Conservation (phyloP, 164 flowering plant species). For the Taxillus chinensis region DNA sequence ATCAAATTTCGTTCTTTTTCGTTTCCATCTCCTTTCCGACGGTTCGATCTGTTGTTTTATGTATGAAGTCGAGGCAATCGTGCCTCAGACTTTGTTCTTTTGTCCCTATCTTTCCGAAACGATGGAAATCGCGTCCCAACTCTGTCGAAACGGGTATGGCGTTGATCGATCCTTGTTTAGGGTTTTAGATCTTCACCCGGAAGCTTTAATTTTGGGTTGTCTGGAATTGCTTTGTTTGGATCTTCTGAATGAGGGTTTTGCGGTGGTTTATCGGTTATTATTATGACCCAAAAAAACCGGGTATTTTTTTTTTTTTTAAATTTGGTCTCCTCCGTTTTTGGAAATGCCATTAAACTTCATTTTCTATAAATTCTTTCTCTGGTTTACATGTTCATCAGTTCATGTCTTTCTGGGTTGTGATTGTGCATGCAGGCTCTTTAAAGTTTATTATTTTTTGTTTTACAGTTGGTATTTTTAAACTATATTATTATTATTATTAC, state of each 20-base stretch:
- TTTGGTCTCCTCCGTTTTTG: no score
- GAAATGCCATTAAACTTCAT: background rate
- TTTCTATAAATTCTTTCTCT: background rate
- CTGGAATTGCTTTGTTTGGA: background rate
- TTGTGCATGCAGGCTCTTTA: background rate
- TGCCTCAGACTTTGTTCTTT: background rate
- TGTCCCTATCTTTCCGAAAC: background rate
- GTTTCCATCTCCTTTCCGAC: background rate
- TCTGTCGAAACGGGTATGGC: background rate
- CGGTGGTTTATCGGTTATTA: conserved; percentile 10
- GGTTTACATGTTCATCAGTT: background rate
- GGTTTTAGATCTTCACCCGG: conserved; percentile 15
- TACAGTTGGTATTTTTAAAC: background rate
- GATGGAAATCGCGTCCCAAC: background rate
- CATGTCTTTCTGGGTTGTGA: background rate
- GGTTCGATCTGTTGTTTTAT: conserved; percentile 12
- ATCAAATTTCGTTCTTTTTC: background rate
- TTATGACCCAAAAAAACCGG: background rate
- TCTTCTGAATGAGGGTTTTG: conserved; percentile 18
- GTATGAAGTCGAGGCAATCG: background rate
- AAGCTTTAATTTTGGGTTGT: background rate
- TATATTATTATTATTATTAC: background rate
- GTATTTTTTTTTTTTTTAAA: background rate
- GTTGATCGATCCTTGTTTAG: conserved; percentile 6
- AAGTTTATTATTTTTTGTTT: background rate